Conservation (phyloP, 192 early-diverging fungal species). For the Linnemannia exigua region DNA sequence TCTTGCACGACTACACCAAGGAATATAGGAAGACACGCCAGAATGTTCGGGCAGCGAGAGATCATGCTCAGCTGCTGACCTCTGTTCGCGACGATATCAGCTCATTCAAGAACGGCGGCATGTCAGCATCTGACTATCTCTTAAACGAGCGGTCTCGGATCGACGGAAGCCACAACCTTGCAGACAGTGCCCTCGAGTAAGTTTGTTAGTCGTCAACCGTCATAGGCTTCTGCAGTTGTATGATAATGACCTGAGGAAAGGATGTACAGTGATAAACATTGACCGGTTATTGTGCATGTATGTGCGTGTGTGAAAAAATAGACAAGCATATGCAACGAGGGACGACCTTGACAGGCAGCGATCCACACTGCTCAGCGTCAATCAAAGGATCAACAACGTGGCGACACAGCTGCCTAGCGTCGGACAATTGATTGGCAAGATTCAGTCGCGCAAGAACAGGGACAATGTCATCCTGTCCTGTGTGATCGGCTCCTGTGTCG, state of each 20-base stretch:
- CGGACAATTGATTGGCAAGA: constrained; percentile 78
- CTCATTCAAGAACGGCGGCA: constrained; percentile 33
- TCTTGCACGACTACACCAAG: constrained; percentile 83
- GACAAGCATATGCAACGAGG: constrained; percentile 81
- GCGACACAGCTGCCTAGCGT: constrained; percentile 76
- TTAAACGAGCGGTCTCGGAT: constrained; percentile 79
- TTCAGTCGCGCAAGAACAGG: constrained; percentile 73
- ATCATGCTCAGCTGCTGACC: constrained; percentile 78
- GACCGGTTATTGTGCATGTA: background rate
- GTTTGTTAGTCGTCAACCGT: constrained; percentile 9
- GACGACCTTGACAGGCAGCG: constrained; percentile 77
- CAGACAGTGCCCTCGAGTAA: constrained; percentile 86
- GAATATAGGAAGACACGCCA: constrained; percentile 80
- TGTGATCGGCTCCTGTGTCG: constrained; percentile 73
- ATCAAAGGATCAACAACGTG: constrained; percentile 67
- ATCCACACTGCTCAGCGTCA: constrained; percentile 65
- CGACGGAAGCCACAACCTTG: constrained; percentile 79
- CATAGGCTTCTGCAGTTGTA: background rate
- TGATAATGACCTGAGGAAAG: background rate
- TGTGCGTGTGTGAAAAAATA: constrained; percentile 36
- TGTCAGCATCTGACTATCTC: constrained; percentile 71
- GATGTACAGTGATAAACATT: constrained; percentile 7
- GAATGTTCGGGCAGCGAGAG: constrained; percentile 72
- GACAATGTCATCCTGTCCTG: constrained; percentile 81
- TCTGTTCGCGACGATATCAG: constrained; percentile 75